Base-by-base conservation (phyloP, 208 protist genomes). In the Acanthamoeba royreba region DNA sequence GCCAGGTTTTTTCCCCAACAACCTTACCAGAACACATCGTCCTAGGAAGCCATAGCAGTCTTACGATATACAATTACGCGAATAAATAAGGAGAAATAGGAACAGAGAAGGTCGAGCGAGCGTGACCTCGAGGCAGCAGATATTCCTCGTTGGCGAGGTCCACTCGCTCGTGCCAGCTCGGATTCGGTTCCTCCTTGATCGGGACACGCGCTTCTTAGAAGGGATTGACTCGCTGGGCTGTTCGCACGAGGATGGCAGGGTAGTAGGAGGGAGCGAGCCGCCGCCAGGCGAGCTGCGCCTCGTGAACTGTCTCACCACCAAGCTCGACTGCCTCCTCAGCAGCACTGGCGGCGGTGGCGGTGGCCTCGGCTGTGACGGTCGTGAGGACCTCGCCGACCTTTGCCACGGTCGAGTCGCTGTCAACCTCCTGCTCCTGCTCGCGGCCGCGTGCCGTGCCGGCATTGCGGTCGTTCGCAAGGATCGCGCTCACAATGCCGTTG, bases 151-250 rank as follows among this genome's bases (percentile, higher is more conserved):
- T n/a, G n/a, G n/a, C n/a, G n/a, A n/a, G n/a, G n/a, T n/a, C n/a
- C n/a, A n/a, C n/a, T n/a, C n/a, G n/a, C n/a, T n/a, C n/a, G n/a
- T n/a, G n/a, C n/a, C n/a, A n/a, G n/a, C n/a, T n/a, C n/a, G n/a
- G n/a, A n/a, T n/a, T n/a, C n/a, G n/a, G n/a, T n/a, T n/a, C n/a
- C n/a, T n/a, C n/a, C n/a, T n/a, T n/a, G n/a, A n/a, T n/a, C n/a
- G n/a, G n/a, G n/a, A n/a, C n/a, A n/a, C 53, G n/a, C 53, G 19
- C n/a, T 61, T 61, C 19, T 66, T 66, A 90, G 53, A 90, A 90
- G 52, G 83, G 83, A 31, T 90, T 90, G 47, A 90, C 52, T 31
- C 40, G 9, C 40, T 90, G 28, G 46, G 83, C 83, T 1, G 40
- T 55, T 13, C 40, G 83, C 17, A 90, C 52, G 13, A 90, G 53